Conservation (phyloP, 108 stramenopile genomes). For the Chaetoceros muelleri region DNA sequence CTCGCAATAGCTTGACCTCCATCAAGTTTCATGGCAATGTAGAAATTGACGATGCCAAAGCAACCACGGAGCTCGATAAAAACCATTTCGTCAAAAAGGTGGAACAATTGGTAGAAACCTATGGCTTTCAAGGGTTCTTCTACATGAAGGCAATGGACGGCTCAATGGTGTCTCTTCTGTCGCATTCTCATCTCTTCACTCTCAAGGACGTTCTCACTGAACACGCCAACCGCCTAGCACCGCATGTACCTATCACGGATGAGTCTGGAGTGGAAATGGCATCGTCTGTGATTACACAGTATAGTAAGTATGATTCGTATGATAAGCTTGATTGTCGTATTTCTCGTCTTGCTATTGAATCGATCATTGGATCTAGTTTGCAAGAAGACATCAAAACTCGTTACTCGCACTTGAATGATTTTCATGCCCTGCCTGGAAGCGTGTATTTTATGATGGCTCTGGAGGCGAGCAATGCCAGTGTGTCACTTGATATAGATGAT, state of each 20-base stretch:
- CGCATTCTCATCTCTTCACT: no score
- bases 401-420: not conserved
- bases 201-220: no score
- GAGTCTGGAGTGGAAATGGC: not conserved
- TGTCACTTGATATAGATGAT: slow-evolving; percentile 1
- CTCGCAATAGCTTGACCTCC: no score
- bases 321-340: not conserved
- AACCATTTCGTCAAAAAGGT: no score
- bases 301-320: not conserved
- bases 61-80: no score
- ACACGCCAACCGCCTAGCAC: no score
- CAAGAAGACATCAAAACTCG: not conserved
- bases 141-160: no score
- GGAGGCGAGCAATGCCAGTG: not conserved
- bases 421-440: not conserved
- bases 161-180: no score
- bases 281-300: not conserved
- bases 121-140: no score
- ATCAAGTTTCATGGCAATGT: no score
- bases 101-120: no score
- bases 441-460: slow-evolving; percentile 1
- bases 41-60: no score
- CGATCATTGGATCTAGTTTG: not conserved
- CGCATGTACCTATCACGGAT: not conserved
- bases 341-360: not conserved